Percentiles rank a stretch among this genome's conserved stretches.
phyloP scores from a whole-genome alignment of 371 early-diverging fungal species.

The Mortierella sp. region DNA sequence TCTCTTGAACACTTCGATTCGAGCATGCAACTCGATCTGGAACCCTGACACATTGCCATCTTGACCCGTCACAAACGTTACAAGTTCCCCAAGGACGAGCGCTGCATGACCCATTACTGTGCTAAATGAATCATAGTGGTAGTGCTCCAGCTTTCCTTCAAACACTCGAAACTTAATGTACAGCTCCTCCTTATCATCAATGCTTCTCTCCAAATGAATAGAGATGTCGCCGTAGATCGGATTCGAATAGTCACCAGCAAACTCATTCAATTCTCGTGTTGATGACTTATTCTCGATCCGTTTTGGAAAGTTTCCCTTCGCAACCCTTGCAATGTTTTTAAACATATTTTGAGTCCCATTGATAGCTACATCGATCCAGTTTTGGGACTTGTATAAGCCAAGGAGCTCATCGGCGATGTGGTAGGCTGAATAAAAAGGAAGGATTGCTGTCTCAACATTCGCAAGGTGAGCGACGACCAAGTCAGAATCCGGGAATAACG shows the following conservation, averaged over 20 bases:
- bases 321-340: neutral
- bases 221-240: slow-evolving; percentile 15
- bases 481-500: slow-evolving; percentile 29
- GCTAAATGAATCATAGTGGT: slow-evolving; percentile 23
- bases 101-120: neutral
- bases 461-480: slow-evolving; percentile 20
- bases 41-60: too few species aligned
- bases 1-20: too few species aligned
- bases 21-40: too few species aligned
- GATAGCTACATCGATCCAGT: slow-evolving; percentile 19
- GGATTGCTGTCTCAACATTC: slow-evolving; percentile 7
- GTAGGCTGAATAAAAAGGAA: slow-evolving; percentile 10
- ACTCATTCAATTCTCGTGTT: slow-evolving; percentile 10
- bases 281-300: slow-evolving; percentile 20
- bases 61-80: neutral
- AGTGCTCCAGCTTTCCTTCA: slow-evolving; percentile 24
- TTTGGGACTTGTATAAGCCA: slow-evolving; percentile 11
- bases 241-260: slow-evolving; percentile 17
- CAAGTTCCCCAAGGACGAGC: neutral
- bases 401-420: slow-evolving; percentile 30
- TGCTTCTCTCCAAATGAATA: slow-evolving; percentile 5
- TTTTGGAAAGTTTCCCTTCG: slow-evolving; percentile 16
- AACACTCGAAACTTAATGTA: slow-evolving; percentile 4
- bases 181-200: slow-evolving; percentile 2
- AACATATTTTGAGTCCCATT: neutral